These are phyloP conservation scores for Trichosporon coremiiforme DNA, from an alignment of 1,284 basidiomycete species.

Conservation along the genomic window DNA sequence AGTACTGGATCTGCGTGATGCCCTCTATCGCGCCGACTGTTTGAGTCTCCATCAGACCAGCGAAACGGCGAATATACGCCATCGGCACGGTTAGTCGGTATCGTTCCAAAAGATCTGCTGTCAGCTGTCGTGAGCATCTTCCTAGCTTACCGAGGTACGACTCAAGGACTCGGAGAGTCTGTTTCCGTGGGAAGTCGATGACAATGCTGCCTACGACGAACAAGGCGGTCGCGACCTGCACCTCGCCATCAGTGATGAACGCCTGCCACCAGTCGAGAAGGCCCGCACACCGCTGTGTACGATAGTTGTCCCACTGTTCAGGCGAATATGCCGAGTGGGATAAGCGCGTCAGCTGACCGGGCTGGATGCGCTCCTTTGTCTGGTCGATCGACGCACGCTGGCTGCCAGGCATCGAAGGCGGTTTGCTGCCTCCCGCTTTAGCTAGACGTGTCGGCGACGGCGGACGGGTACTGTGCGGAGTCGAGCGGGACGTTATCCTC, in stretches of 20 bases:
- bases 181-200: slow-evolving; percentile 39
- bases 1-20: slow-evolving; percentile 46
- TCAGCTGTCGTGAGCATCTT: not conserved
- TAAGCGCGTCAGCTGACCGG: slow-evolving; percentile 20
- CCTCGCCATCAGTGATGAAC: slow-evolving; percentile 47
- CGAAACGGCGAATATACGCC: slow-evolving; percentile 44
- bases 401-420: slow-evolving; percentile 19
- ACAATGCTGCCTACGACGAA: slow-evolving; percentile 39
- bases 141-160: slow-evolving; percentile 45
- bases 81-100: slow-evolving; percentile 37
- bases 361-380: slow-evolving; percentile 25
- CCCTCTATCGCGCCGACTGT: slow-evolving; percentile 41
- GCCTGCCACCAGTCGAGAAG: slow-evolving; percentile 47
- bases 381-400: slow-evolving; percentile 24
- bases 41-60: slow-evolving; percentile 37
- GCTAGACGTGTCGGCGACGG: slow-evolving; percentile 18
- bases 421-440: slow-evolving; percentile 13
- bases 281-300: slow-evolving; percentile 22
- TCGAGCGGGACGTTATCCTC: slow-evolving; percentile 22
- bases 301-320: slow-evolving; percentile 29
- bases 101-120: slow-evolving; percentile 45
- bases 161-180: slow-evolving; percentile 43
- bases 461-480: slow-evolving; percentile 31
- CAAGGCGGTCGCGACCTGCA: slow-evolving; percentile 45
- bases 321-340: slow-evolving; percentile 23